A percentile compares a stretch with the other conserved stretches of the same genome.
phyloP scores from a whole-genome alignment of 495 filamentous ascomycete species.

The Neurospora sp. region DNA sequence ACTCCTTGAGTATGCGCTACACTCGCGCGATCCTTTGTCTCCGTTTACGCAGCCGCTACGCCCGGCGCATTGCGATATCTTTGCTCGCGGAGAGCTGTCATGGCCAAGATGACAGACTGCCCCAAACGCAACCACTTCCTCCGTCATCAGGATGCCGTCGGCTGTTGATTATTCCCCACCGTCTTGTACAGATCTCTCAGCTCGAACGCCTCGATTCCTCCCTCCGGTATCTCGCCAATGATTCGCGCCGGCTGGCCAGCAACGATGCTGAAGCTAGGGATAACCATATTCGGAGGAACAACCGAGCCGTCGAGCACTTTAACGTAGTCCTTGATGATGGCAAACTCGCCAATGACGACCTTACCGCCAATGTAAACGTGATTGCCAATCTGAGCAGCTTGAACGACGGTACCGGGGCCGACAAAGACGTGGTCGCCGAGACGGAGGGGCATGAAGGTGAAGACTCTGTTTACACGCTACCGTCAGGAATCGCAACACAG shows the following conservation, averaged over 20 bases:
- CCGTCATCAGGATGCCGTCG: conserved; percentile 23
- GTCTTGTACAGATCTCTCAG: conserved; percentile 44
- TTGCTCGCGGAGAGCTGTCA: background rate
- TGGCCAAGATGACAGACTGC: background rate
- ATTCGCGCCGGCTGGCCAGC: conserved; percentile 72
- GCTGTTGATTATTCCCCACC: conserved; percentile 40
- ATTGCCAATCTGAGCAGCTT: conserved; percentile 67
- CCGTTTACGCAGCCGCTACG: background rate
- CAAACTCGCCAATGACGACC: conserved; percentile 69
- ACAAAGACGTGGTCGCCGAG: conserved; percentile 91
- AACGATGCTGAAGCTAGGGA: conserved; percentile 80
- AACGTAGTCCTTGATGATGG: conserved; percentile 84
- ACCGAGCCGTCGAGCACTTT: conserved; percentile 74
- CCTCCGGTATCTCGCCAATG: conserved; percentile 79
- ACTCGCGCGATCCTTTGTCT: background rate
- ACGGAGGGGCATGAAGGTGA: conserved; percentile 74
- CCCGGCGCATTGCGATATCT: background rate
- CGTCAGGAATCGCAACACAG: background rate
- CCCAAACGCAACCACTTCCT: background rate
- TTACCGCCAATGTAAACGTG: conserved; percentile 75
- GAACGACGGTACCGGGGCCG: conserved; percentile 59
- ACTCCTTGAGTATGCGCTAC: background rate
- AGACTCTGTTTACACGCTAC: conserved; percentile 27
- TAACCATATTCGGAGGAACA: conserved; percentile 78
- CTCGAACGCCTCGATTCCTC: conserved; percentile 51